A percentile compares a stretch with the other conserved stretches of the same genome.
Evolutionary conservation across 2,329 filamentous ascomycete genomes (phyloP).

Genomic region (Didymella arachidicola): DNA sequence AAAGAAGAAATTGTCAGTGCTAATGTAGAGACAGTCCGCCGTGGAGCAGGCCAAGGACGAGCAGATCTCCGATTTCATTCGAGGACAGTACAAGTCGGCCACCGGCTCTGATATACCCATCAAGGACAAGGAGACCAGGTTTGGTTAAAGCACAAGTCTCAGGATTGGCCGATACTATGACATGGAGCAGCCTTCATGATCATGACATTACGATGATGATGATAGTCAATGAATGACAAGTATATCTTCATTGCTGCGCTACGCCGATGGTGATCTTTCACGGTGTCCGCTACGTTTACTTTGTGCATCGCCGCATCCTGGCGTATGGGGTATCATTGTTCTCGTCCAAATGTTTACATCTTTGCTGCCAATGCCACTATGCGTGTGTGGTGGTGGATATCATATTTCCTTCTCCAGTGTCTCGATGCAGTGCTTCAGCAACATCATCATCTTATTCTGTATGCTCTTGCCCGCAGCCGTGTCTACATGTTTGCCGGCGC

Average conservation of each 20-base stretch:
- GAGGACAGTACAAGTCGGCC: constrained; percentile 71
- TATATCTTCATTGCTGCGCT: neutral
- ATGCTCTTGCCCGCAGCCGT: constrained; percentile 44
- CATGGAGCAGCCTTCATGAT: constrained; percentile 21
- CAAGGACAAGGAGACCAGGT: constrained; percentile 68
- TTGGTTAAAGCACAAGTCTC: constrained; percentile 23
- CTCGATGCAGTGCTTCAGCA: constrained; percentile 41
- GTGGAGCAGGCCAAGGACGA: constrained; percentile 85
- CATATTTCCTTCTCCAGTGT: constrained; percentile 28
- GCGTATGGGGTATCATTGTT: neutral
- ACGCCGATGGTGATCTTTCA: neutral
- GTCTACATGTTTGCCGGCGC: constrained; percentile 48
- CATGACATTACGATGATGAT: constrained; percentile 22
- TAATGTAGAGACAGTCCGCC: constrained; percentile 56
- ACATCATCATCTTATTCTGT: constrained; percentile 37
- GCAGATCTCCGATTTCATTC: constrained; percentile 76
- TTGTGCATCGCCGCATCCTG: neutral
- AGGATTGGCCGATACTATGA: neutral
- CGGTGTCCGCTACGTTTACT: neutral
- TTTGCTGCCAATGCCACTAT: neutral
- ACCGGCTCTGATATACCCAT: constrained; percentile 75
- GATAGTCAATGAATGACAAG: constrained; percentile 24
- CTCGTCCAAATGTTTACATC: neutral
- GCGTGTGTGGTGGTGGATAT: neutral
- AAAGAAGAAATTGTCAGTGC: constrained; percentile 6